A percentile compares a stretch with the other conserved stretches of the same genome.
phyloP scores from a whole-genome alignment of 1,284 basidiomycete species.

The Takashimella tepidaria region DNA sequence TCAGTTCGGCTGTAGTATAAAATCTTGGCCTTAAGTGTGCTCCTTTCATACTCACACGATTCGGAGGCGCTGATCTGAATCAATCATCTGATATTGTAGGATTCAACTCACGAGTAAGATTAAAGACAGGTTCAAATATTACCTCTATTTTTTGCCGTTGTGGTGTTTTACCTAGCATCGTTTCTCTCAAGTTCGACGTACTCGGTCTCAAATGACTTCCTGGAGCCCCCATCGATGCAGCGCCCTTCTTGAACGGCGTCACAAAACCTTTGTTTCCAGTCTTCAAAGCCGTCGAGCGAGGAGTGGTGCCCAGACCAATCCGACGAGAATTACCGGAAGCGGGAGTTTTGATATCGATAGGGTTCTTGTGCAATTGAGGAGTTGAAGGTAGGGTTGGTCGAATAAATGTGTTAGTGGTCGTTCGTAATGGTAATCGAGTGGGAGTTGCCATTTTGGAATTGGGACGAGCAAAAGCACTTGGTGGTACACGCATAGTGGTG shows the following conservation, averaged over 20 bases:
- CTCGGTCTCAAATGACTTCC: background rate
- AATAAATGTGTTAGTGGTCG: constrained; percentile 28
- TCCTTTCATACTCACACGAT: constrained; percentile 24
- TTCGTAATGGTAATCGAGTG: constrained; percentile 20
- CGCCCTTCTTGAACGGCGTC: constrained; percentile 40
- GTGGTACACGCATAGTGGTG: background rate
- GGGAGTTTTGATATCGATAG: constrained; percentile 31
- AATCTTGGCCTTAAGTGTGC: constrained; percentile 55
- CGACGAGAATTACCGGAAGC: constrained; percentile 23
- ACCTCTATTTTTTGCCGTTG: background rate
- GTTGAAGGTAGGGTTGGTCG: constrained; percentile 2
- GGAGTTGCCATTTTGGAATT: constrained; percentile 11
- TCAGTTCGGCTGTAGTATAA: constrained; percentile 54
- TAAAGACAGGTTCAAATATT: constrained; percentile 32
- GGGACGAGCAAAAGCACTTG: background rate
- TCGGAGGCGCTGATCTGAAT: constrained; percentile 24
- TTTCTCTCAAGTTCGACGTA: background rate
- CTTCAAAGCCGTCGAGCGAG: constrained; percentile 10
- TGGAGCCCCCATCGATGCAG: background rate
- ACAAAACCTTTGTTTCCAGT: constrained; percentile 27
- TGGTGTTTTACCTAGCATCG: background rate
- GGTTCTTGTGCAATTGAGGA: constrained; percentile 11
- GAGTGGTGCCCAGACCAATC: constrained; percentile 39
- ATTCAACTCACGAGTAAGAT: constrained; percentile 32
- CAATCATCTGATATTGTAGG: background rate